Percentiles rank a stretch among this genome's conserved stretches.
Evolutionary conservation across 441 rosid genomes (phyloP).

Genomic region (Eutrema salsugineum): DNA sequence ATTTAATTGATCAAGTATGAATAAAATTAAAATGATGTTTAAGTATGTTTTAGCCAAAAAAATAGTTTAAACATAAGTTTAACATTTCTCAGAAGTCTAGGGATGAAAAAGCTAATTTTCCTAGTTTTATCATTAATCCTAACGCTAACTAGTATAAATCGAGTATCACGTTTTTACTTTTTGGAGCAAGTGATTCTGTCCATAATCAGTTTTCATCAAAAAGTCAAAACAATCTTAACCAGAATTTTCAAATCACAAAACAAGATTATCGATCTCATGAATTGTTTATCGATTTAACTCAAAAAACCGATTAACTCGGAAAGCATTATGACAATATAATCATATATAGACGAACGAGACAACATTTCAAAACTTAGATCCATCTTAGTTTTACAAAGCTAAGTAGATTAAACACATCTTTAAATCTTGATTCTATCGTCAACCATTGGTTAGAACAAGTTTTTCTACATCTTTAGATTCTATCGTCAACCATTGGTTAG

Average conservation of each 20-base stretch:
- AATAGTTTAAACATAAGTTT: too few species aligned
- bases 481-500: too few species aligned
- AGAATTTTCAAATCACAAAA: not conserved
- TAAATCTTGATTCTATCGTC: not conserved
- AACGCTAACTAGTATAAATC: constrained; percentile 13
- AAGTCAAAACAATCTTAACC: not conserved
- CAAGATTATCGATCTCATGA: not conserved
- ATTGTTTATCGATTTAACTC: not conserved
- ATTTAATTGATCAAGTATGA: too few species aligned
- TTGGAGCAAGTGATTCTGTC: not conserved
- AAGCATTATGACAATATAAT: not conserved
- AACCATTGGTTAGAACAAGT: not conserved
- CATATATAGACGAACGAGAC: too few species aligned
- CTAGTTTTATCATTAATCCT: not conserved
- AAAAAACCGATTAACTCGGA: not conserved
- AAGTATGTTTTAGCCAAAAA: too few species aligned
- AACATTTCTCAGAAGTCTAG: too few species aligned
- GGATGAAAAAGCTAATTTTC: too few species aligned
- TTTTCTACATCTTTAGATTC: not conserved
- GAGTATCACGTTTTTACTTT: not conserved
- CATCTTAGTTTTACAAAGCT: not conserved
- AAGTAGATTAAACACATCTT: not conserved
- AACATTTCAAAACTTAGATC: not conserved
- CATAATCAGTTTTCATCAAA: not conserved
- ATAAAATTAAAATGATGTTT: too few species aligned